phyloP scores from a whole-genome alignment of 306 rosid species.

The Malus sylvestris region DNA sequence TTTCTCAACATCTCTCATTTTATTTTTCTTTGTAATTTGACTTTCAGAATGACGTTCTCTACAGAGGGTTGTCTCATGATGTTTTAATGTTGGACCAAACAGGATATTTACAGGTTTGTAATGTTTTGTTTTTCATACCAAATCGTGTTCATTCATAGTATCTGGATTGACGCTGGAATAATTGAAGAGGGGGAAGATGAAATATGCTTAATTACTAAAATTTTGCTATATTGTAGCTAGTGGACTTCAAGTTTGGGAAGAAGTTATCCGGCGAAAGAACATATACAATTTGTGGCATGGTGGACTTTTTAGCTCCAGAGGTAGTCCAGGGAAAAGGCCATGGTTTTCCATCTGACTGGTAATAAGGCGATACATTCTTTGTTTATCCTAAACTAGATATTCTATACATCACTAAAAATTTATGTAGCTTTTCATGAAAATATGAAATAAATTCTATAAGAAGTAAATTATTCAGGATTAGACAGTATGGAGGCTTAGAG shows the following conservation, averaged over 20 bases:
- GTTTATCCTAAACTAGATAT: neutral
- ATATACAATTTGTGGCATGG: constrained; percentile 83
- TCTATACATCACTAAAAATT: neutral
- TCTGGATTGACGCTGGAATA: constrained; percentile 8
- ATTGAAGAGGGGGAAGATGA: constrained; percentile 1
- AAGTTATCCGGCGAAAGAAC: constrained; percentile 62
- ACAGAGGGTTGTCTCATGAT: constrained; percentile 90
- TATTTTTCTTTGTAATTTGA: constrained; percentile 27
- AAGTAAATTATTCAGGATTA: neutral
- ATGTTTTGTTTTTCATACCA: constrained; percentile 1
- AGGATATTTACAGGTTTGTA: constrained; percentile 70
- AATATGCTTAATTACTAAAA: neutral
- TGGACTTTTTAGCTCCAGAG: constrained; percentile 87
- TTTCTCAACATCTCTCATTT: constrained; percentile 6
- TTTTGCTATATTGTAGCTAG: constrained; percentile 43
- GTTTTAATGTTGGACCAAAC: constrained; percentile 75
- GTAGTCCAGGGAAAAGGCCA: constrained; percentile 95
- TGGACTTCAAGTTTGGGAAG: constrained; percentile 90
- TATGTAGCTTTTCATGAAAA: neutral
- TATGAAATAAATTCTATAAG: neutral
- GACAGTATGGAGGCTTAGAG: neutral
- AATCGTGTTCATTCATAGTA: constrained; percentile 8
- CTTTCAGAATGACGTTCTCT: constrained; percentile 82
- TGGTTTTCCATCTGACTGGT: constrained; percentile 91
- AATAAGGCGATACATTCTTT: constrained; percentile 18